Percentiles rank a stretch among this genome's conserved stretches.
These are phyloP conservation scores for Talaromyces atroroseus DNA, from an alignment of 2,329 filamentous ascomycete genomes.

Conservation along the genomic window DNA sequence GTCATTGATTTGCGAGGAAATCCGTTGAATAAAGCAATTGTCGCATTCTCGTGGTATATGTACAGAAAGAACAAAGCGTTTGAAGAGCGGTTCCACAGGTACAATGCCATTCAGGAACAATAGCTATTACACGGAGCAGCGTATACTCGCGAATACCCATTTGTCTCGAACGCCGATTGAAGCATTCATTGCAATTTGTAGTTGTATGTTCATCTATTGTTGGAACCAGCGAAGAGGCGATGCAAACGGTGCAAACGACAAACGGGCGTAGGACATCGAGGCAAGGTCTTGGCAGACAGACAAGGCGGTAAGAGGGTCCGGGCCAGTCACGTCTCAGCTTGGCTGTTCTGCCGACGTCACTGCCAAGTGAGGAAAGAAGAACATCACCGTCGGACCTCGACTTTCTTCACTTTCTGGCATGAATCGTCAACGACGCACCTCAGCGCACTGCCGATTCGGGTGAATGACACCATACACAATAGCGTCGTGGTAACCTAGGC, in stretches of 20 bases:
- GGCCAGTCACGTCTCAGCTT: background rate
- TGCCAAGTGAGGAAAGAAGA: background rate
- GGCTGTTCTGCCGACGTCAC: conserved; percentile 7
- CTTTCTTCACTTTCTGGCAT: background rate
- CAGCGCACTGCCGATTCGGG: background rate
- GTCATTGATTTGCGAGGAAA: too few relatives aligned
- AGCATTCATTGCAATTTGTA: too few relatives aligned
- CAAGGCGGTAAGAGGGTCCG: conserved; percentile 1
- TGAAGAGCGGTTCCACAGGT: too few relatives aligned
- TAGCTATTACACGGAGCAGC: too few relatives aligned
- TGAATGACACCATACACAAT: background rate
- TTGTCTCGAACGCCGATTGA: too few relatives aligned
- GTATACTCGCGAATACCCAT: too few relatives aligned
- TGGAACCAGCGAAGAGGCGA: background rate
- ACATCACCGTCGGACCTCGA: background rate
- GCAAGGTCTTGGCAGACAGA: background rate
- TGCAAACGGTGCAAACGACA: background rate
- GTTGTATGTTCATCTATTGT: too few relatives aligned
- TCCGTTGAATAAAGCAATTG: too few relatives aligned
- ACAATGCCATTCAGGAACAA: too few relatives aligned
- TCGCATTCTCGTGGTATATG: too few relatives aligned
- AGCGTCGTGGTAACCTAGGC: background rate
- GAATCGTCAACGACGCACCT: background rate
- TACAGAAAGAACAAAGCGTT: too few relatives aligned
- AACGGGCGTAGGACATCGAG: background rate